These are phyloP conservation scores for Suhomyces choctaworum DNA, from an alignment of 1,139 yeast genomes.

Conservation along the genomic window DNA sequence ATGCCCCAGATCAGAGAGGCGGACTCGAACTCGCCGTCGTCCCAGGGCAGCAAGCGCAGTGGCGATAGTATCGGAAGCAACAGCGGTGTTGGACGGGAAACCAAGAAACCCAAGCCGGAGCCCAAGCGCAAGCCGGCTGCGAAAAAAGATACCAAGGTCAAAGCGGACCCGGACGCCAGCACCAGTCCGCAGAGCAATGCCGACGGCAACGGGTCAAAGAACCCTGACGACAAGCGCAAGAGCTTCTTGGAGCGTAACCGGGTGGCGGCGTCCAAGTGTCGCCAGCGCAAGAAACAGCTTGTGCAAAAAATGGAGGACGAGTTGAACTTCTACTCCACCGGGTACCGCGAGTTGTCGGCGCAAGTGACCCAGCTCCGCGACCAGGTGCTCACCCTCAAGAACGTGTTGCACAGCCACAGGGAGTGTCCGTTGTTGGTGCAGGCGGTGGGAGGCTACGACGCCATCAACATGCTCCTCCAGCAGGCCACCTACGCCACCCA, in stretches of 20 bases:
- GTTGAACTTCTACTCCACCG: conserved; percentile 63
- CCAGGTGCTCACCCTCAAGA: conserved; percentile 54
- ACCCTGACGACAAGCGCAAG: conserved; percentile 65
- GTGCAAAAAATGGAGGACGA: conserved; percentile 81
- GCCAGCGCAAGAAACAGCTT: conserved; percentile 92
- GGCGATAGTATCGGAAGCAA: conserved; percentile 7
- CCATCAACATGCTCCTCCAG: conserved; percentile 33
- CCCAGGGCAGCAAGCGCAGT: conserved; percentile 15
- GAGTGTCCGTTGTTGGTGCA: conserved; percentile 38
- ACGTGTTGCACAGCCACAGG: conserved; percentile 39
- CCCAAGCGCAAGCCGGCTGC: conserved; percentile 6
- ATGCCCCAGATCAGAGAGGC: conserved; percentile 9
- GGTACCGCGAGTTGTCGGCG: conserved; percentile 65
- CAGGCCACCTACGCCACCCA: conserved; percentile 34
- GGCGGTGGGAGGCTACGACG: conserved; percentile 42
- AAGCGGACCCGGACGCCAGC: conserved; percentile 10
- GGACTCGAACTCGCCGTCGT: conserved; percentile 3
- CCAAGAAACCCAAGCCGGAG: conserved; percentile 14
- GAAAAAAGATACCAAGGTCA: conserved; percentile 8
- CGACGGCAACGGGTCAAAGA: background rate
- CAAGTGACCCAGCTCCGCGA: conserved; percentile 61
- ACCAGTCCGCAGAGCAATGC: background rate
- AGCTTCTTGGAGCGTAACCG: conserved; percentile 87
- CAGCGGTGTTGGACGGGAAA: conserved; percentile 1
- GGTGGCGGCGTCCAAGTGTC: conserved; percentile 92